A percentile compares a stretch with the other conserved stretches of the same genome.
Conservation (phyloP, 495 filamentous ascomycete genomes). For the Penicillium herquei region DNA sequence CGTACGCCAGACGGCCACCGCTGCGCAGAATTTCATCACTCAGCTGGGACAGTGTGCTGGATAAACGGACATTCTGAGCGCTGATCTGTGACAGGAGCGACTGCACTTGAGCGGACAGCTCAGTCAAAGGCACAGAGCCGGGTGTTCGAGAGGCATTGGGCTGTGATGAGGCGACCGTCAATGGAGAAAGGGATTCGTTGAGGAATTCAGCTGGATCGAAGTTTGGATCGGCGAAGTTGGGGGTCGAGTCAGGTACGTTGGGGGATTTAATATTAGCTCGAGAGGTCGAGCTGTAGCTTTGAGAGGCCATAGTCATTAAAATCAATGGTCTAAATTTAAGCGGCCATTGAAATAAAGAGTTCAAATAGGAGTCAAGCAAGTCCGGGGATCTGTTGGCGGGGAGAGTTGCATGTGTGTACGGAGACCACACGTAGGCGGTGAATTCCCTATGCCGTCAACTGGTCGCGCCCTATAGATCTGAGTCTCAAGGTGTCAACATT, state of each 20-base stretch:
- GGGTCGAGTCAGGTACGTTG: constrained; percentile 53
- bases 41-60: constrained; percentile 78
- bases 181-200: constrained; percentile 67
- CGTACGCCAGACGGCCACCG: constrained; percentile 83
- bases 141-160: constrained; percentile 40
- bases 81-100: constrained; percentile 80
- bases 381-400: too few relatives aligned
- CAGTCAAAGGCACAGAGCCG: constrained; percentile 63
- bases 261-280: constrained; percentile 13
- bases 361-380: too few relatives aligned
- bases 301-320: constrained; percentile 15
- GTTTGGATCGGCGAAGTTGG: constrained; percentile 64
- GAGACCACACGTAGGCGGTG: too few relatives aligned
- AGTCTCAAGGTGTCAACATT: too few relatives aligned
- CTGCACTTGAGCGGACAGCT: constrained; percentile 79
- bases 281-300: constrained; percentile 17
- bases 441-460: too few relatives aligned
- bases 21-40: constrained; percentile 93
- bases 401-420: too few relatives aligned
- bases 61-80: constrained; percentile 79
- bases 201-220: constrained; percentile 83
- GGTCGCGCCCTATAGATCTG: too few relatives aligned
- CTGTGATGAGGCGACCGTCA: constrained; percentile 43
- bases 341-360: too few relatives aligned
- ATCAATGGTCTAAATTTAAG: background rate